Evolutionary conservation across 352 stramenopile genomes (phyloP).

Genomic region (Phytophthora ohioensis): DNA sequence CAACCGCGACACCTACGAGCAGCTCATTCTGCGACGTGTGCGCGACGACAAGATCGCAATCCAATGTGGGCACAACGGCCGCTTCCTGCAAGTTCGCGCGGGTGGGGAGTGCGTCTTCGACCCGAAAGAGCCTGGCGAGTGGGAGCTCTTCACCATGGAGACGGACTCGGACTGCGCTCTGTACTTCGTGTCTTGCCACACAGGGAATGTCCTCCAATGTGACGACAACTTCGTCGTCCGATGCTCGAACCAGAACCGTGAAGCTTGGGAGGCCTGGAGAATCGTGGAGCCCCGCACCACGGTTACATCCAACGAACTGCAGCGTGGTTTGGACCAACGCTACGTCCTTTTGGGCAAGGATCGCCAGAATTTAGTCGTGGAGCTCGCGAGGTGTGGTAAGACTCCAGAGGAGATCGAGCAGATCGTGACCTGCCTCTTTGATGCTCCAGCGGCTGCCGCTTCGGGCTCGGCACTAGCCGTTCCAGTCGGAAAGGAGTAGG

Average conservation of each 20-base stretch:
- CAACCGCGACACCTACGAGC: slow-evolving; percentile 41
- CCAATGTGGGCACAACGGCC: slow-evolving; percentile 33
- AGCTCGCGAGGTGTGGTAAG: slow-evolving; percentile 42
- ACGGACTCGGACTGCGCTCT: slow-evolving; percentile 31
- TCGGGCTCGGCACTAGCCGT: slow-evolving; percentile 18
- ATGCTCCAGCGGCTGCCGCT: slow-evolving; percentile 9
- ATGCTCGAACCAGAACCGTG: slow-evolving; percentile 35
- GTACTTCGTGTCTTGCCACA: slow-evolving; percentile 46
- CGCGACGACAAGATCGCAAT: slow-evolving; percentile 46
- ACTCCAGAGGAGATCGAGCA: slow-evolving; percentile 38
- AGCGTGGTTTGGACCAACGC: neutral
- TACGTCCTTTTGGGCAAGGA: slow-evolving; percentile 16
- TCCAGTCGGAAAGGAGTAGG: slow-evolving; percentile 25
- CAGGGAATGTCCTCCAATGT: slow-evolving; percentile 40
- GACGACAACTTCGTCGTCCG: slow-evolving; percentile 25
- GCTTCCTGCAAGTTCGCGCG: slow-evolving; percentile 39
- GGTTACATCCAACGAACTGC: neutral
- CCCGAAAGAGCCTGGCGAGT: slow-evolving; percentile 32
- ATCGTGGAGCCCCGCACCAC: slow-evolving; percentile 32
- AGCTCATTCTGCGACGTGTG: slow-evolving; percentile 40
- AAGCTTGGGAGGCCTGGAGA: slow-evolving; percentile 31
- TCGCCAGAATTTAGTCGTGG: slow-evolving; percentile 29
- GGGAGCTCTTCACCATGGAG: slow-evolving; percentile 49
- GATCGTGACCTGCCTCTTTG: slow-evolving; percentile 40
- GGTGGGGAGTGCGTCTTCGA: slow-evolving; percentile 44